These are phyloP conservation scores for Clavispora carvajalis DNA, from an alignment of 805 yeast genomes.

Conservation along the genomic window DNA sequence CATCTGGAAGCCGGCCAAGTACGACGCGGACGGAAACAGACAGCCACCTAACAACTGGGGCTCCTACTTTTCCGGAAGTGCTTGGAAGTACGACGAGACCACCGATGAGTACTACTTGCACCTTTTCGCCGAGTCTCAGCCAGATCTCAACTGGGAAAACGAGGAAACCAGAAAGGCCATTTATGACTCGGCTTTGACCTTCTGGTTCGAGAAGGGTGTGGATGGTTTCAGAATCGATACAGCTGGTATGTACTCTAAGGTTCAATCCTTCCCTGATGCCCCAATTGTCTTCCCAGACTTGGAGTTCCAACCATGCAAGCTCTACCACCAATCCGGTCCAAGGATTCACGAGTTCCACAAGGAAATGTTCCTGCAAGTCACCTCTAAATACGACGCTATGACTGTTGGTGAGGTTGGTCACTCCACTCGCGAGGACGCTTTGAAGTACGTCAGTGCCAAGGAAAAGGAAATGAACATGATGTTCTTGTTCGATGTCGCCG, in stretches of 20 bases:
- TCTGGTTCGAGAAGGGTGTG: slow-evolving; percentile 52
- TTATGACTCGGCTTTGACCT: slow-evolving; percentile 43
- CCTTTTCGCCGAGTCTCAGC: slow-evolving; percentile 50
- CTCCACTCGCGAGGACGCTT: slow-evolving; percentile 36
- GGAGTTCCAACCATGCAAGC: slow-evolving; percentile 36
- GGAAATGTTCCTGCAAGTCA: slow-evolving; percentile 41
- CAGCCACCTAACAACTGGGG: slow-evolving; percentile 56
- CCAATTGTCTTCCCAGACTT: slow-evolving; percentile 39
- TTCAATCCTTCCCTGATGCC: slow-evolving; percentile 41
- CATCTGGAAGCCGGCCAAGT: slow-evolving; percentile 49
- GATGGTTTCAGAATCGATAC: slow-evolving; percentile 59
- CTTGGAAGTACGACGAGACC: slow-evolving; percentile 52
- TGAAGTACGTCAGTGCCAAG: slow-evolving; percentile 38
- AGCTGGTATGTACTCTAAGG: slow-evolving; percentile 49
- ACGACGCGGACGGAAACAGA: slow-evolving; percentile 44
- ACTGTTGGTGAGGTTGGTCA: slow-evolving; percentile 55
- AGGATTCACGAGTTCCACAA: slow-evolving; percentile 54
- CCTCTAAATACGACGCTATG: slow-evolving; percentile 45
- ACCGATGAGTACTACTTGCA: slow-evolving; percentile 53
- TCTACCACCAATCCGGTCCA: slow-evolving; percentile 42
- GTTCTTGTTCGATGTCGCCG: slow-evolving; percentile 30
- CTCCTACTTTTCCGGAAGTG: slow-evolving; percentile 48
- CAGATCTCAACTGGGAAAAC: slow-evolving; percentile 61
- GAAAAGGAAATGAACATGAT: slow-evolving; percentile 38
- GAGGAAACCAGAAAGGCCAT: slow-evolving; percentile 34